Evolutionary conservation across 164 flowering plant genomes (phyloP).

Genomic region (Santalum album): DNA sequence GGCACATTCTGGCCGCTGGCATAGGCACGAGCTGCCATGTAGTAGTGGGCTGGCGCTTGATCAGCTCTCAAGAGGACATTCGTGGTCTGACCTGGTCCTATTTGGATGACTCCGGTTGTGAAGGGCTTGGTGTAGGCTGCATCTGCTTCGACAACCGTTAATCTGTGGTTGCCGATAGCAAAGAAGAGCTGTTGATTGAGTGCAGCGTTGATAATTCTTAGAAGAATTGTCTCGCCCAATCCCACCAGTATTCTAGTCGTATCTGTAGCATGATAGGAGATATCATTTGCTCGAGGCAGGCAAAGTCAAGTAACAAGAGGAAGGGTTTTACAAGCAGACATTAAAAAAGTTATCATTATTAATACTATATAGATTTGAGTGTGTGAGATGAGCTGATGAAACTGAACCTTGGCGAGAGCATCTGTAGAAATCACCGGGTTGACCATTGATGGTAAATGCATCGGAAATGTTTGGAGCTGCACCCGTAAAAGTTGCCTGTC

Average conservation of each 20-base stretch:
- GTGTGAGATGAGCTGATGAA: no score
- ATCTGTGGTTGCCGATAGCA: constrained; percentile 43
- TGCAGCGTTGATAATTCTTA: constrained; percentile 58
- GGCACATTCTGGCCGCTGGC: constrained; percentile 44
- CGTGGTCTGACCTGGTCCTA: constrained; percentile 79
- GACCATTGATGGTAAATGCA: constrained; percentile 66
- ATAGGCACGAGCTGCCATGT: constrained; percentile 82
- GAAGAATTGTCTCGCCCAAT: constrained; percentile 41
- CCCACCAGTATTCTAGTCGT: constrained; percentile 30
- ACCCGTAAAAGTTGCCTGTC: constrained; percentile 37
- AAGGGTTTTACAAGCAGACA: no score
- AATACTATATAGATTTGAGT: no score
- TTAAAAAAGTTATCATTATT: no score
- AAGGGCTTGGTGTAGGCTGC: constrained; percentile 49
- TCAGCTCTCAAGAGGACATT: constrained; percentile 65
- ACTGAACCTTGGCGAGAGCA: constrained; percentile 47
- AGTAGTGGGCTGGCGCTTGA: constrained; percentile 70
- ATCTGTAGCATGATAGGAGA: constrained; percentile 17
- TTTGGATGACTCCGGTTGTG: constrained; percentile 36
- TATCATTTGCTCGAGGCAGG: background rate
- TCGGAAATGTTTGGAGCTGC: constrained; percentile 57
- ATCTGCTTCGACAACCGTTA: constrained; percentile 48
- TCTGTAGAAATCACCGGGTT: constrained; percentile 59
- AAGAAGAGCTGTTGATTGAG: constrained; percentile 61
- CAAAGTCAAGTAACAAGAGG: no score